These are phyloP conservation scores for Prunus kanzakura DNA, from an alignment of 306 rosid genomes.

Conservation along the genomic window DNA sequence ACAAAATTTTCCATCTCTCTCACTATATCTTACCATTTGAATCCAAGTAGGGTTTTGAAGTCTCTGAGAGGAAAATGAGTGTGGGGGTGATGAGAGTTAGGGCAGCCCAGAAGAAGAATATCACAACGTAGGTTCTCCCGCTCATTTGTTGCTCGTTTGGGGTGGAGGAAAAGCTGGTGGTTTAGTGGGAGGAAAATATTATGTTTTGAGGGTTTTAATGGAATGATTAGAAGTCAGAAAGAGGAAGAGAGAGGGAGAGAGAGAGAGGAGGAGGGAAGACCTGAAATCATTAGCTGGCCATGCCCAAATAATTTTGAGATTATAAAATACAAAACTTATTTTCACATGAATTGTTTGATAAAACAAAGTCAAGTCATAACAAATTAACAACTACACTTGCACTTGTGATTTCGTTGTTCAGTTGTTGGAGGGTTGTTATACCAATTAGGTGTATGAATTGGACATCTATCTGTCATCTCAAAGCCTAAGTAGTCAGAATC, in stretches of 20 bases:
- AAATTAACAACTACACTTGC: slow-evolving; percentile 28
- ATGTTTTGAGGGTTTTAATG: slow-evolving; percentile 12
- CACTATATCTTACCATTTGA: slow-evolving; percentile 24
- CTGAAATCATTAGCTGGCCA: slow-evolving; percentile 57
- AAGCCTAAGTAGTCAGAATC: slow-evolving; percentile 20
- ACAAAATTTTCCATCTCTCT: neutral
- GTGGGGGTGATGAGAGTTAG: slow-evolving; percentile 78
- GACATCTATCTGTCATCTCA: slow-evolving; percentile 37
- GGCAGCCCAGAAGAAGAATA: slow-evolving; percentile 73
- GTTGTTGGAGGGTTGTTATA: slow-evolving; percentile 77
- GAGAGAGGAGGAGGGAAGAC: slow-evolving; percentile 15
- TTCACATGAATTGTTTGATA: slow-evolving; percentile 12
- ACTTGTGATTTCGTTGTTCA: slow-evolving; percentile 34
- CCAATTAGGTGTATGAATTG: slow-evolving; percentile 29
- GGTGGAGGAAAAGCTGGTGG: neutral
- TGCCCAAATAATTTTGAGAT: slow-evolving; percentile 29
- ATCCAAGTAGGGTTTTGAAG: slow-evolving; percentile 41
- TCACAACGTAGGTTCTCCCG: slow-evolving; percentile 67
- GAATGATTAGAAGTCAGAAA: neutral
- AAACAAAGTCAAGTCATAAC: slow-evolving; percentile 38
- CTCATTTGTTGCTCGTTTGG: slow-evolving; percentile 40
- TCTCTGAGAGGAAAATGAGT: slow-evolving; percentile 63
- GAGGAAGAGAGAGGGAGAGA: neutral
- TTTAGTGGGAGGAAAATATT: neutral
- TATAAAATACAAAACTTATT: slow-evolving; percentile 19